These are phyloP conservation scores for Fusarium domesticum DNA, from an alignment of 2,329 filamentous ascomycete genomes.

Conservation along the genomic window DNA sequence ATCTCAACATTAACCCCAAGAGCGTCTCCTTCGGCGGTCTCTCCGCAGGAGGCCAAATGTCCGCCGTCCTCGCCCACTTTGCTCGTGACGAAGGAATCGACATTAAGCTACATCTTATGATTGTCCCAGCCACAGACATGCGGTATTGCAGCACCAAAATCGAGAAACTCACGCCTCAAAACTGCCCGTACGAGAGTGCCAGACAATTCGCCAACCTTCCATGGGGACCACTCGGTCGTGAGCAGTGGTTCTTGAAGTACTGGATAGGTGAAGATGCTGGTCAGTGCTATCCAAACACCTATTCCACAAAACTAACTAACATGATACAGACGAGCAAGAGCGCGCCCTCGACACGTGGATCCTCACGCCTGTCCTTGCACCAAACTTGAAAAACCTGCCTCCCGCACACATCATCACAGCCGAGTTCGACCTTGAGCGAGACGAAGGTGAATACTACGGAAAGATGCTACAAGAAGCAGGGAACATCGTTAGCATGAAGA, in stretches of 20 bases:
- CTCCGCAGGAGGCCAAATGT: slow-evolving; percentile 28
- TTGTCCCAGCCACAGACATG: slow-evolving; percentile 35
- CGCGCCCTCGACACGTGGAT: slow-evolving; percentile 11
- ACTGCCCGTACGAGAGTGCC: slow-evolving; percentile 29
- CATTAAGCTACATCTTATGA: slow-evolving; percentile 32
- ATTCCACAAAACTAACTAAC: not conserved
- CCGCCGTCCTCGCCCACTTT: slow-evolving; percentile 35
- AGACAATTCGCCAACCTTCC: slow-evolving; percentile 23
- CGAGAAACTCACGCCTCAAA: slow-evolving; percentile 7
- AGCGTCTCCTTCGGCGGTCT: slow-evolving; percentile 26
- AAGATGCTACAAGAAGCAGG: slow-evolving; percentile 22
- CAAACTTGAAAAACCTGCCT: slow-evolving; percentile 26
- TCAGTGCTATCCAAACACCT: slow-evolving; percentile 1
- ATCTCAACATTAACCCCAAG: slow-evolving; percentile 15
- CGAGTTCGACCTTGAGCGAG: slow-evolving; percentile 36
- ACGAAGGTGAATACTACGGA: slow-evolving; percentile 33
- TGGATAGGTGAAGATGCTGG: slow-evolving; percentile 30
- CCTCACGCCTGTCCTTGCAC: slow-evolving; percentile 26
- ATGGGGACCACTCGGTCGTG: slow-evolving; percentile 30
- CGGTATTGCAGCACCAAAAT: slow-evolving; percentile 27
- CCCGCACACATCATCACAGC: slow-evolving; percentile 35
- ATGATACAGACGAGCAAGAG: slow-evolving; percentile 9
- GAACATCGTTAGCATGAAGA: slow-evolving; percentile 26
- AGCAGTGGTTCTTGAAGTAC: slow-evolving; percentile 33
- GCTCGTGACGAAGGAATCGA: slow-evolving; percentile 31